These are phyloP conservation scores for Vararia minispora DNA, from an alignment of 768 basidiomycete genomes.

Conservation along the genomic window DNA sequence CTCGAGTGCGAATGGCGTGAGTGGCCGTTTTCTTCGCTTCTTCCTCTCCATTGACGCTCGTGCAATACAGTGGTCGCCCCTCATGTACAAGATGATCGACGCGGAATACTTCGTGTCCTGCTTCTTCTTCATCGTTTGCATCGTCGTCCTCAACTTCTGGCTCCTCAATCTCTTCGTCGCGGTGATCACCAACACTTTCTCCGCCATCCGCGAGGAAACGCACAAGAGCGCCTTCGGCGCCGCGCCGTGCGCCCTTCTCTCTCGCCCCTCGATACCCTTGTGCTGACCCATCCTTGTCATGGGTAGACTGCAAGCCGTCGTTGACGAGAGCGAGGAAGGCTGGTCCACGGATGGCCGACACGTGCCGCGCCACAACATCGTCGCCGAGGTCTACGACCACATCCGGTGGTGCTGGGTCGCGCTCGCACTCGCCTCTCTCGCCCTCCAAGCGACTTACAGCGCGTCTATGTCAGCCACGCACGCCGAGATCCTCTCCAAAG, in stretches of 20 bases:
- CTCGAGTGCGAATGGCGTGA: conserved; percentile 65
- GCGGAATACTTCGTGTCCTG: conserved; percentile 84
- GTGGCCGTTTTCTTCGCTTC: conserved; percentile 17
- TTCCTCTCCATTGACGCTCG: conserved; percentile 5
- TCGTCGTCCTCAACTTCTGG: conserved; percentile 90
- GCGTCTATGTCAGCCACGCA: conserved; percentile 39
- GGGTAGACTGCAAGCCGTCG: conserved; percentile 25
- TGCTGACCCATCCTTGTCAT: conserved; percentile 3
- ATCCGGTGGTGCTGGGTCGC: conserved; percentile 67
- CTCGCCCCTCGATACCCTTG: background rate
- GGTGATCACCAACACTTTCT: conserved; percentile 91
- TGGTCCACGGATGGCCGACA: conserved; percentile 44
- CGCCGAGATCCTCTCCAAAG: conserved; percentile 38
- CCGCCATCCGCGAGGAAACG: conserved; percentile 76
- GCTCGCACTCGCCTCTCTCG: conserved; percentile 60
- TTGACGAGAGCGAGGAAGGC: conserved; percentile 53
- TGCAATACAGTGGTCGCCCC: conserved; percentile 47
- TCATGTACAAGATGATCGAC: conserved; percentile 87
- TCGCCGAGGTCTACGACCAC: conserved; percentile 45
- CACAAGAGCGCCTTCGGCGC: conserved; percentile 90
- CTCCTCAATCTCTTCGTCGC: conserved; percentile 89
- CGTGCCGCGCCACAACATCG: conserved; percentile 29
- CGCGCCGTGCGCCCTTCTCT: conserved; percentile 41
- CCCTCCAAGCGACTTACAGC: conserved; percentile 58
- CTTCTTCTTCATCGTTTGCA: conserved; percentile 75